Percentiles rank a stretch among this genome's conserved stretches.
These are phyloP conservation scores for Russula sp. DNA, from an alignment of 768 basidiomycete genomes.

Conservation along the genomic window DNA sequence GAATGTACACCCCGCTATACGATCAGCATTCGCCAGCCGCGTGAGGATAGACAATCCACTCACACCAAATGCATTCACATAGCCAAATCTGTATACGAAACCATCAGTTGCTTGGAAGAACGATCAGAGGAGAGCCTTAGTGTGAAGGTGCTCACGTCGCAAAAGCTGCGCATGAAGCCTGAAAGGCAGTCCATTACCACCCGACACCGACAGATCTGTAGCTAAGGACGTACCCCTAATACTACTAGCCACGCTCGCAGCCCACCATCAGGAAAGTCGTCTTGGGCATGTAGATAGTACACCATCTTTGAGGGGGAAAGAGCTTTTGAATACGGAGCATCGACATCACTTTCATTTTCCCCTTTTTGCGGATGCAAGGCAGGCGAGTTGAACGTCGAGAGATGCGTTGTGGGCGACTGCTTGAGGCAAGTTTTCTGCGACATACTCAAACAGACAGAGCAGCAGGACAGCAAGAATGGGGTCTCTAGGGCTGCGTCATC, in stretches of 20 bases:
- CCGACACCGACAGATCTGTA: neutral
- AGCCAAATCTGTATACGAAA: slow-evolving; percentile 43
- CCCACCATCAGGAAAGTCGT: slow-evolving; percentile 38
- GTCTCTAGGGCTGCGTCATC: neutral
- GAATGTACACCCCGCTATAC: neutral
- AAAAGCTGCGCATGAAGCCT: slow-evolving; percentile 33
- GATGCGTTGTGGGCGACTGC: neutral
- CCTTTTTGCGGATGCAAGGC: neutral
- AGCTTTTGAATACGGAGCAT: neutral
- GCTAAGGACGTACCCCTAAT: slow-evolving; percentile 29
- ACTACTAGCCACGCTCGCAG: slow-evolving; percentile 40
- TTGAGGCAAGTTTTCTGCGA: neutral
- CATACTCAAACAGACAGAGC: neutral
- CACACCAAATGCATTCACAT: slow-evolving; percentile 71
- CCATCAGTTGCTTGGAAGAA: neutral
- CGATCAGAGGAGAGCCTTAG: neutral
- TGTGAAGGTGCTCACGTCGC: slow-evolving; percentile 32
- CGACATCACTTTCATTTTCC: neutral
- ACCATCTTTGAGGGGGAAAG: neutral
- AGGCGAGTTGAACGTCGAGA: neutral
- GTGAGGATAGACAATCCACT: slow-evolving; percentile 23
- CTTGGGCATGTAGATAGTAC: neutral
- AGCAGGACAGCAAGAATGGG: neutral
- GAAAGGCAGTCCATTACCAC: neutral
- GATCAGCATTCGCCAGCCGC: neutral